These are phyloP conservation scores for Calonectria naviculata DNA, from an alignment of 2,329 filamentous ascomycete species.

Conservation along the genomic window DNA sequence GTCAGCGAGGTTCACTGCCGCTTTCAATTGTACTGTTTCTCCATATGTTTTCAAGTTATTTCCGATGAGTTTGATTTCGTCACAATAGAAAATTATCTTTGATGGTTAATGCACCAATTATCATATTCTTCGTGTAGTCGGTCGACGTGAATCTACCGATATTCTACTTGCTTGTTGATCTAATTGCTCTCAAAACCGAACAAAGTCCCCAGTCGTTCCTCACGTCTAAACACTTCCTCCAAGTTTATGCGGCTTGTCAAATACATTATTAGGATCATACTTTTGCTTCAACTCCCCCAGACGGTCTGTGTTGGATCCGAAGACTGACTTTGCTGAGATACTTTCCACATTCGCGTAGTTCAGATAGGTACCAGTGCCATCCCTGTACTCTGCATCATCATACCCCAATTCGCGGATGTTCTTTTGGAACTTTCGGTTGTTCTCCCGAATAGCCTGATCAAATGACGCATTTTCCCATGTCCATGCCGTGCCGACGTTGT, in stretches of 20 bases:
- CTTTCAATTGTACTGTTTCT: too few relatives aligned
- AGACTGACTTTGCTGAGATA: slow-evolving; percentile 3
- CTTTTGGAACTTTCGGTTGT: slow-evolving; percentile 35
- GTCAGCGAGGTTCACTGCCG: too few relatives aligned
- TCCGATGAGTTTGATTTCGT: too few relatives aligned
- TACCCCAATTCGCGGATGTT: slow-evolving; percentile 32
- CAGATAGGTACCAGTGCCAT: slow-evolving; percentile 14
- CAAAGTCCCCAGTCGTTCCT: neutral
- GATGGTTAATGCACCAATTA: too few relatives aligned
- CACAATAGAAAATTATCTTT: too few relatives aligned
- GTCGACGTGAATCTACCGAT: neutral
- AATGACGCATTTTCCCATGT: slow-evolving; percentile 28
- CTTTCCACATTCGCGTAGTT: slow-evolving; percentile 16
- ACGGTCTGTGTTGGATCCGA: slow-evolving; percentile 10
- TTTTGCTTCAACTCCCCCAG: slow-evolving; percentile 9
- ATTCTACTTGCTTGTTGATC: neutral
- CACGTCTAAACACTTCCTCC: neutral
- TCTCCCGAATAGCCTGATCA: slow-evolving; percentile 31
- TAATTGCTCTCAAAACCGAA: neutral
- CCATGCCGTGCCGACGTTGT: slow-evolving; percentile 31
- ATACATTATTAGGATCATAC: slow-evolving; percentile 14
- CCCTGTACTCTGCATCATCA: slow-evolving; percentile 26
- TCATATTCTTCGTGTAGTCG: neutral
- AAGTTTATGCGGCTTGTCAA: slow-evolving; percentile 16
- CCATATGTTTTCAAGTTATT: too few relatives aligned